Evolutionary conservation across 140 eudicot genomes (phyloP), one percentile per base, ranked within the genome.

Genomic region (Stevia rebaudiana): DNA sequence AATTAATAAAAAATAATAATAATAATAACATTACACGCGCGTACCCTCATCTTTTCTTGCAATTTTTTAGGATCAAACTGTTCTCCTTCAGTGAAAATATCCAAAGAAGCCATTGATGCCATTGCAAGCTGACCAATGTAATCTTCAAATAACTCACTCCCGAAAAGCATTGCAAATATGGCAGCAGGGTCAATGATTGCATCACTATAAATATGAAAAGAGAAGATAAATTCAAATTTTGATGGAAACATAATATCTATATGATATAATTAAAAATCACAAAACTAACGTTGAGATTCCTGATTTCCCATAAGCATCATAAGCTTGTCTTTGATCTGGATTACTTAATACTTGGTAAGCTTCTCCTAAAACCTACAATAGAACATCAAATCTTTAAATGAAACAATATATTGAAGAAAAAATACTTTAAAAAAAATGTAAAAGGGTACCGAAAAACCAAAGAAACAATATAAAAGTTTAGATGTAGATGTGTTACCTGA

Each of bases 41-140:
- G 64, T 78, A 90, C 97, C 94, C 84, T 81, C 98, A 88, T 85
- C 74, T 85, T 88, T 72, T 92, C 98, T 76, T 92, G 98, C 75
- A 92, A 61, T 78, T 81, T 92, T 80, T 83, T 88, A 49, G 90
- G 70, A 85, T 92, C 96, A 74, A 88, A 77, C 39, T 81, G 88
- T 65, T 92, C 96, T 10, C 91, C 86, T 73, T 94, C 99, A 59
- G 86, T 58, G 81, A 77, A 85, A 41, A 88, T 77, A 77, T 94
- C 97, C 77, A 88, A 41, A 39, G 99, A 94, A 74, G 99, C 99
- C 95, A 94, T 88, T 65, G 99, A 94, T 65, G 99, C 99, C 97
- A 94, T 88, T 19, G 99, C 99, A 65, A 88, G 94, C 81, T 94
- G 97, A 46, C 99, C 97, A 47, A 94, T 88, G 80, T 94, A 94